Evolutionary conservation across 371 early-diverging fungal species (phyloP), one percentile per base, ranked within the genome.

Genomic region (Zopfochytrium polystomum): DNA sequence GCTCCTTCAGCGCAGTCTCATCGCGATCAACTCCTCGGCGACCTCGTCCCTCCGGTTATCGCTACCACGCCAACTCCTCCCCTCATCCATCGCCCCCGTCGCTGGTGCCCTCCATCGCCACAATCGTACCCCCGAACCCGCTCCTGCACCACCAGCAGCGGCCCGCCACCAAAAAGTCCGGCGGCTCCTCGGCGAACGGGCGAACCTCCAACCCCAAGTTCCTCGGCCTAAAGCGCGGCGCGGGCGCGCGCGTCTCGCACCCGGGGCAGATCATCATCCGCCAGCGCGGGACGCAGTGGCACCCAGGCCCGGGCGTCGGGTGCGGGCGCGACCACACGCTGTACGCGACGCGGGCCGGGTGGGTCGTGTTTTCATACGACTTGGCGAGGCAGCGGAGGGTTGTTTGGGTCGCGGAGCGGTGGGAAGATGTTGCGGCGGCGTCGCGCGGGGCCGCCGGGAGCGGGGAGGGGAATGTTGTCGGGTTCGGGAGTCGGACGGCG

Each of bases 321-420:
- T 85, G 90, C 69, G 95, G 95, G 54, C 85, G 87, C 63, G 97
- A 95, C 75, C 92, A 91, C 74, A 96, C 97, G n/a, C 70, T 95
- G 47, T 92, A 72, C 72, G 91, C 95, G 26, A 72, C 89, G 38
- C 79, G 81, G 44, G 80, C 84, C 1, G 97, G 97, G n/a, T 86
- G 84, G 61, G 94, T 96, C 31, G 84, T 83, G 58, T 88, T 92
- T 59, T 92, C 92, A 62, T 75, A 73, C 32, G 88, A 87, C 62
- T 79, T 89, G 54, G 83, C 82, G 53, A 83, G 84, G 62, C 80
- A 86, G 68, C 80, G 91, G 50, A 79, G 91, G 53, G 85, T 81
- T 64, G 87, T 96, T 46, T 89, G 90, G 6, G 87, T 96, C 25
- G 60, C 23, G 46, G 68, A 35, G 57, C 65, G 64, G 7, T 18